Evolutionary conservation across 148 eudicot species (phyloP).

Genomic region (Rhododendron simsii): DNA sequence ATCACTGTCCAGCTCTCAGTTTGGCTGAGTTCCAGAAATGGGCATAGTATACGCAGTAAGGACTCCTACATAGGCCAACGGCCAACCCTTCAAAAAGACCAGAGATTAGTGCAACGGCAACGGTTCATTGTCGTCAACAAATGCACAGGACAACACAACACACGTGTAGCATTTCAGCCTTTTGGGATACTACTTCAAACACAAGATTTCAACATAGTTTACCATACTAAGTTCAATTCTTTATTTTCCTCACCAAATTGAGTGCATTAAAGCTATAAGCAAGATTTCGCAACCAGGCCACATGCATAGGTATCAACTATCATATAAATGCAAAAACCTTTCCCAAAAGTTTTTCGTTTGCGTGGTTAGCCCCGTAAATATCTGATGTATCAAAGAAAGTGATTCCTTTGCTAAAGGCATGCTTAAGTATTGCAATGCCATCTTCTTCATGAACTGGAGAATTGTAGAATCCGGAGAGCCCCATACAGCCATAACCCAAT

Average conservation of each 20-base stretch:
- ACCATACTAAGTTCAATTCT: too few species aligned
- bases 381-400: conserved; percentile 70
- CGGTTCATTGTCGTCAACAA: background rate
- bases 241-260: background rate
- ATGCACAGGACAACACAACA: background rate
- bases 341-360: conserved; percentile 59
- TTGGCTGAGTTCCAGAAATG: background rate
- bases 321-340: conserved; percentile 40
- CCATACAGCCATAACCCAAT: conserved; percentile 57
- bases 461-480: conserved; percentile 40
- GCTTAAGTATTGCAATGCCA: conserved; percentile 45
- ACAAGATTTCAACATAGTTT: background rate
- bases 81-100: too few species aligned
- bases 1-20: background rate
- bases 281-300: background rate
- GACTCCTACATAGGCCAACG: too few species aligned
- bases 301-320: background rate
- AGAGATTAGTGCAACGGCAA: background rate
- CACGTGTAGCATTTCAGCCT: background rate
- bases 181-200: background rate
- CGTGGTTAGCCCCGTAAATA: conserved; percentile 45
- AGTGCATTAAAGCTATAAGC: background rate
- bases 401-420: conserved; percentile 53
- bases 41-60: background rate
- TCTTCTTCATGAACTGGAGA: conserved; percentile 45